Evolutionary conservation across 805 yeast genomes (phyloP), one percentile per base, ranked within the genome.

Genomic region (Zygoascus tannicola): DNA sequence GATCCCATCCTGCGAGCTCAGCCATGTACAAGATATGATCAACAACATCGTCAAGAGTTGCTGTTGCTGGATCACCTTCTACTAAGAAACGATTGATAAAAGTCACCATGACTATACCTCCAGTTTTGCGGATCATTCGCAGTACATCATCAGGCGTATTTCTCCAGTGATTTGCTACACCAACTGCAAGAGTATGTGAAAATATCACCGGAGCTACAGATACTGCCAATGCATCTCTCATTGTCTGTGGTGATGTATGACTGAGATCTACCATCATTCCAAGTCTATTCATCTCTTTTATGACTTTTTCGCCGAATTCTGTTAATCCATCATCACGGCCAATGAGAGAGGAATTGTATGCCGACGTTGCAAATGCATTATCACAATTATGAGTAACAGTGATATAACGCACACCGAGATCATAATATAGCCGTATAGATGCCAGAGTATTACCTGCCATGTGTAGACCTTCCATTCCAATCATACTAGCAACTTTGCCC

Each of bases 321-420:
- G 73, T 59, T 41, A 73, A 54, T 0, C 78, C 78, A 10, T 52
- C 50, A 49, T 73, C 78, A 8, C 62, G 64, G 32, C 61, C 57
- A 1, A 77, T 76, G 15, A 64, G 74, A 16, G 70, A 50, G 3
- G 67, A 63, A 0, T 74, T 64, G 4, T 71, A 63, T 5, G 78
- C 77, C 7, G 78, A 74, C 10, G 76, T 73, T 2, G 78, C 78
- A 57, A 71, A 74, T 4, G 78, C 77, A 48, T 74, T 74, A 50
- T 74, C 78, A 57, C 78, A 73, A 52, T 74, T 74, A 47, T 74
- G 78, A 0, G 78, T 74, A 43, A 74, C 53, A 0, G 79, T 74
- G 35, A 72, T 68, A 52, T 74, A 74, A 28, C 78, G 52, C n/a
- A 74, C 75, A 7, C 79, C 79, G 28, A 74, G 49, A 5, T 69